Percentiles rank a stretch among this genome's conserved stretches.
Evolutionary conservation across 768 basidiomycete genomes (phyloP).

Genomic region (Hypsizygus marmoreus): DNA sequence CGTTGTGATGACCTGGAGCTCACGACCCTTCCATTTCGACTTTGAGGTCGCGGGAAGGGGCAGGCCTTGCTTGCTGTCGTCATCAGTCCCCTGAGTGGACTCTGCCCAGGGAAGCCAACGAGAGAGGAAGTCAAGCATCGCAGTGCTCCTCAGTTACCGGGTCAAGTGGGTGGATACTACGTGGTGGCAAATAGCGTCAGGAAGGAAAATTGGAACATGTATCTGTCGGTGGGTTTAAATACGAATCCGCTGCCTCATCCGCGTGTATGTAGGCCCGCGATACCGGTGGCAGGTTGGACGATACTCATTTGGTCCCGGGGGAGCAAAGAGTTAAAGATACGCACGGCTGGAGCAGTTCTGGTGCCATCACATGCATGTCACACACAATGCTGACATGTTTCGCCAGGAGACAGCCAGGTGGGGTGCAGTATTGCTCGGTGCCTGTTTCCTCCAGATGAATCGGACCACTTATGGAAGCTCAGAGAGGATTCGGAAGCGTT

Average conservation of each 20-base stretch:
- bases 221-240: conserved; percentile 15
- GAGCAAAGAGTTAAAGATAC: conserved; percentile 9
- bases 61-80: conserved; percentile 22
- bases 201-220: conserved; percentile 14
- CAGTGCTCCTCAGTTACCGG: no score
- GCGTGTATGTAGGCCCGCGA: conserved; percentile 20
- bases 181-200: conserved; percentile 13
- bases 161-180: conserved; percentile 9
- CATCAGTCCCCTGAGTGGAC: conserved; percentile 10
- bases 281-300: conserved; percentile 17
- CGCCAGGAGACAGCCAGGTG: conserved; percentile 12
- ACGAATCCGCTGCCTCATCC: conserved; percentile 5
- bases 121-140: conserved; percentile 30
- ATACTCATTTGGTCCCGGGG: conserved; percentile 6
- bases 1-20: conserved; percentile 16
- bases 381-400: neutral
- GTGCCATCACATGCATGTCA: neutral
- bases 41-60: conserved; percentile 27
- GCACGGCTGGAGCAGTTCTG: conserved; percentile 4
- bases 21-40: conserved; percentile 18
- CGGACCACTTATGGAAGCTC: no score
- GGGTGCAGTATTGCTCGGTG: neutral
- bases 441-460: neutral
- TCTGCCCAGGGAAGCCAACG: conserved; percentile 22
- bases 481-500: no score